Percentiles rank a stretch among this genome's conserved stretches.
These are phyloP conservation scores for Aspergillus ustus DNA, from an alignment of 2,329 filamentous ascomycete species.

Conservation along the genomic window DNA sequence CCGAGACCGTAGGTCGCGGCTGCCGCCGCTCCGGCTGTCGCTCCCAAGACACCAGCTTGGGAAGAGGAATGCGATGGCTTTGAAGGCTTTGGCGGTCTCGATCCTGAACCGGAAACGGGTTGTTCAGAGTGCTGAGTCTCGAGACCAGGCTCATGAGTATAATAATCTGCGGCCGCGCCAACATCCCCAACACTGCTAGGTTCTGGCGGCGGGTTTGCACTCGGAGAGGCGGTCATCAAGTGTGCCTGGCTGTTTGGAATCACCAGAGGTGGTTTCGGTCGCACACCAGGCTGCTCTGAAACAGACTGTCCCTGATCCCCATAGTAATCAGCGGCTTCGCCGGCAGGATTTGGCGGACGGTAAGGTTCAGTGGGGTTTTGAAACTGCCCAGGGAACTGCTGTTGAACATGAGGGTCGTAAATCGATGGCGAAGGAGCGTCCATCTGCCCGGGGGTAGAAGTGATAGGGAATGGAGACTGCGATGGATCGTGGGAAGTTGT, in stretches of 20 bases:
- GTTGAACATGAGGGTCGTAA: conserved; percentile 55
- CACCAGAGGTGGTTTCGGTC: conserved; percentile 57
- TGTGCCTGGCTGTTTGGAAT: conserved; percentile 62
- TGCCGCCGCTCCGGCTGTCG: conserved; percentile 35
- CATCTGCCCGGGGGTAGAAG: conserved; percentile 28
- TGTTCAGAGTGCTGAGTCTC: conserved; percentile 21
- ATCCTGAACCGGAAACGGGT: conserved; percentile 23
- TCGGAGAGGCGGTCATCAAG: conserved; percentile 57
- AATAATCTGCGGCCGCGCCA: conserved; percentile 63
- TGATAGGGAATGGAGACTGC: conserved; percentile 7
- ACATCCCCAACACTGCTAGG: conserved; percentile 56
- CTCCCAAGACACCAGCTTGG: conserved; percentile 38
- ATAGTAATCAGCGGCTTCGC: conserved; percentile 66
- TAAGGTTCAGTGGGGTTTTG: conserved; percentile 53
- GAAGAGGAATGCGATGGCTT: conserved; percentile 34
- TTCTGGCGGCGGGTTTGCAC: conserved; percentile 60
- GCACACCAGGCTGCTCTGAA: conserved; percentile 62
- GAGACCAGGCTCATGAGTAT: conserved; percentile 36
- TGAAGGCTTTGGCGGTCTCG: conserved; percentile 33
- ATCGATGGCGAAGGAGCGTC: conserved; percentile 25
- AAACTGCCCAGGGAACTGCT: conserved; percentile 65
- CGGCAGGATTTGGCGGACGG: conserved; percentile 53
- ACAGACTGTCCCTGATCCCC: conserved; percentile 66
- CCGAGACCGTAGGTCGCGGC: conserved; percentile 51
- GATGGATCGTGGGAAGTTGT: conserved; percentile 1